Evolutionary conservation across 768 basidiomycete genomes (phyloP), one percentile per base, ranked within the genome.

Genomic region (Panus rudis): DNA sequence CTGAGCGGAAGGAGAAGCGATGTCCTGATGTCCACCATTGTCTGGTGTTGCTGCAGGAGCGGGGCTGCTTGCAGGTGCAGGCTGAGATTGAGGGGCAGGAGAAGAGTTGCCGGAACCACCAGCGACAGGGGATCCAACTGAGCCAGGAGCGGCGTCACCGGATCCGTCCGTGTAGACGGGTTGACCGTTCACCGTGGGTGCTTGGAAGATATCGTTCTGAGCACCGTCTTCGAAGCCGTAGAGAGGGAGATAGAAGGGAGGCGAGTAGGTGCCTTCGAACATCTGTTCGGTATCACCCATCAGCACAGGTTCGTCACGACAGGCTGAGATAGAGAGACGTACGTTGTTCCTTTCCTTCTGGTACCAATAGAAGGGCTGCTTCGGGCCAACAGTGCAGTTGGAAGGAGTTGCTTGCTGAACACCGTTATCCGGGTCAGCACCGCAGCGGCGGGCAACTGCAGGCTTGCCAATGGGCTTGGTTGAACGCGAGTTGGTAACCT

Each of bases 141-240:
- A 20, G 24, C n/a, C 30, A 12, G 40, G 19, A 21, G 28, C 37
- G 37, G 39, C 42, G 34, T 26, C 17, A 2, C 39, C 11, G 27
- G 12, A 16, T n/a, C n/a, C n/a, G n/a, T n/a, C n/a, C n/a, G n/a
- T n/a, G 39, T 17, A 26, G 41, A 23, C 37, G 1, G 34, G 45
- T 17, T 38, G 40, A 22, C 49, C 52, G 34, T 49, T 50, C 40
- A 53, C 44, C 12, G 48, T 43, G 31, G 52, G 47, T 19, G 51
- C 43, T 24, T 47, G 43, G 50, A 72, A 71, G 47, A 72, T 63
- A 50, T 72, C 63, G 19, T 57, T 50, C 56, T 75, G 71, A 6
- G 68, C 66, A 31, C 73, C 73, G 45, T 73, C 61, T 2, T 20
- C 34, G 54, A 68, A 74, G 40, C 66, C 63, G 52, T 66, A 75